phyloP scores from a whole-genome alignment of 2,329 filamentous ascomycete genomes.

The Pyrenophora graminea region DNA sequence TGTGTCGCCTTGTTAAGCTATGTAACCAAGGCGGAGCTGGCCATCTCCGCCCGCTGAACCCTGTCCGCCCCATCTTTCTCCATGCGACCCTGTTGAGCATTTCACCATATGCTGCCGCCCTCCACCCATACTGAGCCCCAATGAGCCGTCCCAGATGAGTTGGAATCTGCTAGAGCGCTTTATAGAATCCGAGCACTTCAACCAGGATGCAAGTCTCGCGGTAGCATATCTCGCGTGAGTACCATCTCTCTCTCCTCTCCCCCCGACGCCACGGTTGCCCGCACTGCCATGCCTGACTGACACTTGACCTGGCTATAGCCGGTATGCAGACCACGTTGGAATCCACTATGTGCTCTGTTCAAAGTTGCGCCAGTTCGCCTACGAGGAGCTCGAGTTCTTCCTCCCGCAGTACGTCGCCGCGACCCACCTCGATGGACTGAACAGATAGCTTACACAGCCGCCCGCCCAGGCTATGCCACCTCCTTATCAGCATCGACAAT shows the following conservation, averaged over 20 bases:
- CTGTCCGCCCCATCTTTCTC: slow-evolving; percentile 21
- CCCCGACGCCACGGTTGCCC: slow-evolving; percentile 34
- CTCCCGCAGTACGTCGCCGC: slow-evolving; percentile 61
- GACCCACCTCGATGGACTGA: slow-evolving; percentile 18
- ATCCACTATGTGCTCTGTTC: slow-evolving; percentile 88
- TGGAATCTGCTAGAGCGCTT: slow-evolving; percentile 89
- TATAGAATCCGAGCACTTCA: slow-evolving; percentile 93
- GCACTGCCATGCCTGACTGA: slow-evolving; percentile 18
- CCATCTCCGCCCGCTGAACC: slow-evolving; percentile 18
- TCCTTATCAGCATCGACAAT: slow-evolving; percentile 85
- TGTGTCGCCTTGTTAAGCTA: slow-evolving; percentile 5
- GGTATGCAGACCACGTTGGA: slow-evolving; percentile 86
- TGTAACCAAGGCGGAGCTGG: slow-evolving; percentile 13
- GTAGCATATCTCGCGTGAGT: slow-evolving; percentile 87
- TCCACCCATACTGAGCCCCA: slow-evolving; percentile 33
- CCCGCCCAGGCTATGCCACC: slow-evolving; percentile 67
- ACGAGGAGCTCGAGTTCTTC: slow-evolving; percentile 93
- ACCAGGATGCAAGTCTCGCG: slow-evolving; percentile 84
- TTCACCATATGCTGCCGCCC: slow-evolving; percentile 16
- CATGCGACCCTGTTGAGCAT: slow-evolving; percentile 28
- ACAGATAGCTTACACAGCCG: slow-evolving; percentile 48
- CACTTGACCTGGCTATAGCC: slow-evolving; percentile 55
- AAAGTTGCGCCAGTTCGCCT: slow-evolving; percentile 85
- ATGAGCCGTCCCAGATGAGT: slow-evolving; percentile 55
- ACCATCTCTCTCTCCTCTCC: slow-evolving; percentile 9